These are phyloP conservation scores for Pseudogymnoascus sp. DNA, from an alignment of 2,329 filamentous ascomycete genomes.

Conservation along the genomic window DNA sequence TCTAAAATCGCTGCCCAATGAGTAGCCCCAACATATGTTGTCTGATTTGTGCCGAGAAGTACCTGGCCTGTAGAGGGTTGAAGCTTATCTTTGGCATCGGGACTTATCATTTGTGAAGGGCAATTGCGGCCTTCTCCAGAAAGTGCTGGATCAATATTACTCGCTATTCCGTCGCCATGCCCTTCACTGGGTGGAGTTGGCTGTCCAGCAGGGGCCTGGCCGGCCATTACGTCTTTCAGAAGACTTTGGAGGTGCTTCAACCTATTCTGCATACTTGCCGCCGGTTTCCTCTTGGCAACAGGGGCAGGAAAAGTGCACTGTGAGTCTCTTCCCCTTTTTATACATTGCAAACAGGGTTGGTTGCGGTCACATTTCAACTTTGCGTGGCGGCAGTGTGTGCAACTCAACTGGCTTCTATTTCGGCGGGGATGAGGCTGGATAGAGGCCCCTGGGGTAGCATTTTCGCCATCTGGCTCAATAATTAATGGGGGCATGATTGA, in stretches of 20 bases:
- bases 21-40: constrained; percentile 50
- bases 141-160: not conserved
- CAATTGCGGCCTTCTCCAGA: not conserved
- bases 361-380: constrained; percentile 44
- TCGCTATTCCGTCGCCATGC: not conserved
- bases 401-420: constrained; percentile 10
- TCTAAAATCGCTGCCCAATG: constrained; percentile 54
- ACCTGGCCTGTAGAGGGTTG: constrained; percentile 32
- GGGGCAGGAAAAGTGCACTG: constrained; percentile 43
- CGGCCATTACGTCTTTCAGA: constrained; percentile 46
- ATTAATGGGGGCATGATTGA: not conserved
- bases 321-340: constrained; percentile 40
- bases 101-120: constrained; percentile 8
- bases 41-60: constrained; percentile 35
- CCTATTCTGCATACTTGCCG: constrained; percentile 45
- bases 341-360: constrained; percentile 45
- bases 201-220: constrained; percentile 9
- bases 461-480: not conserved
- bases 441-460: not conserved
- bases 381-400: constrained; percentile 17
- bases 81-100: constrained; percentile 15
- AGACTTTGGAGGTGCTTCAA: constrained; percentile 49
- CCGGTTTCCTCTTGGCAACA: constrained; percentile 33
- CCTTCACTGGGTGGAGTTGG: not conserved
- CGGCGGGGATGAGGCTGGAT: not conserved